These are phyloP conservation scores for Emericellopsis terricola DNA, from an alignment of 495 filamentous ascomycete genomes.

Conservation along the genomic window DNA sequence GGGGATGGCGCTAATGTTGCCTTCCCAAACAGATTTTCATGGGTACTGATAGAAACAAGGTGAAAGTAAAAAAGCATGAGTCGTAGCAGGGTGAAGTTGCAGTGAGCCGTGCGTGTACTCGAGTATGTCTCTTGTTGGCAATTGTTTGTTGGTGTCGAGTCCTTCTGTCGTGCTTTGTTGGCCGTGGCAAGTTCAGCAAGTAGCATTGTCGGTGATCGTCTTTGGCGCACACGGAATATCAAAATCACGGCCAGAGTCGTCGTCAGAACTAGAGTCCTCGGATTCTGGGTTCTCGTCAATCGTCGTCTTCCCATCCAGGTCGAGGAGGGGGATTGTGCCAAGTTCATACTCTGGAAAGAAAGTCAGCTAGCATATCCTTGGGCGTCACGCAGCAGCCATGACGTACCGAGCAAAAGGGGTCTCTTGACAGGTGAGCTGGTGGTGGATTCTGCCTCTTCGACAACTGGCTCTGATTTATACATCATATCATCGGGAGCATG, in stretches of 20 bases:
- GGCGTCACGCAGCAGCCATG: neutral
- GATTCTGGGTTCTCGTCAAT: neutral
- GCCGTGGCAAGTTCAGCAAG: too few species aligned
- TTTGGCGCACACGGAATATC: neutral
- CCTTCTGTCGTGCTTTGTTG: neutral
- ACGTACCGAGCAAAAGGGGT: neutral
- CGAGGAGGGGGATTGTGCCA: neutral
- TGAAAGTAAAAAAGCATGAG: too few species aligned
- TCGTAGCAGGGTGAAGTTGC: neutral
- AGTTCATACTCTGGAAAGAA: neutral
- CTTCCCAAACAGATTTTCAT: too few species aligned
- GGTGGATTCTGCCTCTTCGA: slow-evolving; percentile 1
- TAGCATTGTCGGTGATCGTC: neutral
- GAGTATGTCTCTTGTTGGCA: neutral
- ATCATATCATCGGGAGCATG: neutral
- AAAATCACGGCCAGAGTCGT: neutral
- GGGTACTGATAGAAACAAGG: too few species aligned
- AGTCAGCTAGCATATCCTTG: neutral
- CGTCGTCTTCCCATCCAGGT: neutral
- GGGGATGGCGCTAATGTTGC: too few species aligned
- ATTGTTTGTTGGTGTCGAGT: neutral
- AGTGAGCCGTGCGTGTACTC: neutral
- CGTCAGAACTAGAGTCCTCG: neutral
- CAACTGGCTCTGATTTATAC: neutral
- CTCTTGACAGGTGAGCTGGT: neutral